Conservation (phyloP, 495 filamentous ascomycete genomes). For the Neurospora sp. region DNA sequence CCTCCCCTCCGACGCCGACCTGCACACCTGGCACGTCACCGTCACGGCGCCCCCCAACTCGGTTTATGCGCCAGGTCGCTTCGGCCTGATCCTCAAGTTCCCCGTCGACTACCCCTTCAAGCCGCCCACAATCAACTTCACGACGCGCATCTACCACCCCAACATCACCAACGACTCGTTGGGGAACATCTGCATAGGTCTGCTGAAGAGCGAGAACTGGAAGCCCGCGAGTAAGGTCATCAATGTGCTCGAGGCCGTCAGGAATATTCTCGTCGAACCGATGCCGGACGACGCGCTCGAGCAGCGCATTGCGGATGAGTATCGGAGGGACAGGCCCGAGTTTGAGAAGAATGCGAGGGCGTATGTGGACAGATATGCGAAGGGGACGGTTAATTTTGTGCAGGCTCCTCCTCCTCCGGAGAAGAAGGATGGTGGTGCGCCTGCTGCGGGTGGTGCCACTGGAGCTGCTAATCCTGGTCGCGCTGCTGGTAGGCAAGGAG, state of each 20-base stretch:
- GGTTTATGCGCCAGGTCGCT: conserved; percentile 68
- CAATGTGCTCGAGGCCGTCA: conserved; percentile 69
- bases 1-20: conserved; percentile 59
- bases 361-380: conserved; percentile 76
- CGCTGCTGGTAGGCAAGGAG: neutral
- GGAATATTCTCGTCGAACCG: conserved; percentile 71
- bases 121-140: conserved; percentile 74
- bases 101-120: conserved; percentile 93
- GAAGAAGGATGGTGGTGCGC: neutral
- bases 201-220: conserved; percentile 86
- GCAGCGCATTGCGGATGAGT: conserved; percentile 76
- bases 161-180: conserved; percentile 90
- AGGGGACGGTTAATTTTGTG: conserved; percentile 23
- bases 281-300: conserved; percentile 94
- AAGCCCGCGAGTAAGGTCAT: conserved; percentile 76
- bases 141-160: conserved; percentile 95
- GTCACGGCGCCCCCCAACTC: conserved; percentile 67
- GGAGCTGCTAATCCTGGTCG: neutral
- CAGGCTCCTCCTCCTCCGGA: neutral
- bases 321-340: conserved; percentile 54
- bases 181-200: conserved; percentile 83
- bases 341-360: conserved; percentile 76
- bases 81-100: conserved; percentile 64
- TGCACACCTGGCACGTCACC: conserved; percentile 74
- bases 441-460: neutral